phyloP scores from a whole-genome alignment of 2,329 filamentous ascomycete genomes.

The Aspergillus oerlinghausenensis region DNA sequence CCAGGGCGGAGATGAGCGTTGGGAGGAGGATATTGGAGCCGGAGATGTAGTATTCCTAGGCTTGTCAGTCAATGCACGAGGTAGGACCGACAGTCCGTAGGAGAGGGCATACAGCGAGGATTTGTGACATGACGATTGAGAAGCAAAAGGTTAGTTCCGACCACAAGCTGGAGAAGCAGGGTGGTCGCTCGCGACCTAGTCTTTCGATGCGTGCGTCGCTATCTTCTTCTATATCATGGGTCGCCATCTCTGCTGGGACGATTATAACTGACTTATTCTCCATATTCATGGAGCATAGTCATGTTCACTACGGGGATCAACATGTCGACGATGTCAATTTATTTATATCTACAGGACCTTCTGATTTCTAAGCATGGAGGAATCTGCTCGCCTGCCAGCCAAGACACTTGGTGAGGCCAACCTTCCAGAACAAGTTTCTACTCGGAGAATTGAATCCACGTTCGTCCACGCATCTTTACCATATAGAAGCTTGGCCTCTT shows the following conservation, averaged over 20 bases:
- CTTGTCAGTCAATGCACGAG: not conserved
- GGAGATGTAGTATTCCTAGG: conserved; percentile 67
- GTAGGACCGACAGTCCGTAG: not conserved
- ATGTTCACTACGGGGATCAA: too few relatives aligned
- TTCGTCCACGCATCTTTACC: not conserved
- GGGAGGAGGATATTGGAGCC: conserved; percentile 70
- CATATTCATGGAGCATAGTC: too few relatives aligned
- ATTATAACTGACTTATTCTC: not conserved
- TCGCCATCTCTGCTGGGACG: conserved; percentile 1
- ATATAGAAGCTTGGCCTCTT: not conserved
- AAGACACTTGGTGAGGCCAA: not conserved
- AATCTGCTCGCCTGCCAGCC: not conserved
- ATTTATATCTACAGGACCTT: not conserved
- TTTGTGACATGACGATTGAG: conserved; percentile 59
- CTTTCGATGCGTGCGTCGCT: conserved; percentile 44
- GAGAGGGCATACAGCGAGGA: conserved; percentile 49
- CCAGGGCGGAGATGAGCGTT: conserved; percentile 55
- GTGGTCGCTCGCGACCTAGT: conserved; percentile 59
- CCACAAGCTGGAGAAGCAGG: conserved; percentile 49
- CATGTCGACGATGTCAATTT: not conserved
- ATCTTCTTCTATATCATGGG: conserved; percentile 2
- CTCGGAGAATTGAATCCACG: not conserved
- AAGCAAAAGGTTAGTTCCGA: conserved; percentile 61
- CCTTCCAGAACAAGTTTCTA: not conserved
- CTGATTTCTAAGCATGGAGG: not conserved